A percentile compares a stretch with the other conserved stretches of the same genome.
phyloP scores from a whole-genome alignment of 805 yeast genomes.

The Cyberlindnera saturnus region DNA sequence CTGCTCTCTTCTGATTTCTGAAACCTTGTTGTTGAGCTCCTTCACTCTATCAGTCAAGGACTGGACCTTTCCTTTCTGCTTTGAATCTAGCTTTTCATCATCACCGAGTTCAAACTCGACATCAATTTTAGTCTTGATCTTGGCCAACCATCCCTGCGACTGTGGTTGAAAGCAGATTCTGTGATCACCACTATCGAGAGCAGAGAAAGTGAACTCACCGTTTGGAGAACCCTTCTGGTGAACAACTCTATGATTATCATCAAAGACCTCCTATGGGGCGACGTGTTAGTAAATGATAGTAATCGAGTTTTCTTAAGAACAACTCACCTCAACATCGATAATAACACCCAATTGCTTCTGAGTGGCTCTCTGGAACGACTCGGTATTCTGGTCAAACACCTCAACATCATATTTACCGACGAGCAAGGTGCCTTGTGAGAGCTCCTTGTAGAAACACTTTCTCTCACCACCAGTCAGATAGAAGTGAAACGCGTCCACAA shows the following conservation, averaged over 20 bases:
- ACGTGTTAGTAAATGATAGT: conserved; percentile 3
- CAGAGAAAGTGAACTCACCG: conserved; percentile 70
- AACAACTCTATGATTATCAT: conserved; percentile 70
- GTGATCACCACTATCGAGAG: conserved; percentile 74
- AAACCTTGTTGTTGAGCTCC: conserved; percentile 47
- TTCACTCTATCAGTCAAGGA: conserved; percentile 52
- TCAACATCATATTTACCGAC: conserved; percentile 46
- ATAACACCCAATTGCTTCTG: conserved; percentile 32
- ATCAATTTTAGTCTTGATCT: conserved; percentile 48
- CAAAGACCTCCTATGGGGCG: conserved; percentile 51
- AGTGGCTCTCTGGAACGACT: conserved; percentile 29
- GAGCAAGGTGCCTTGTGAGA: conserved; percentile 42
- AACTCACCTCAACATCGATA: conserved; percentile 36
- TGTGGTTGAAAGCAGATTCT: conserved; percentile 59
- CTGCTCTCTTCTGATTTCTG: conserved; percentile 62
- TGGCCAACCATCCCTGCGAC: conserved; percentile 56
- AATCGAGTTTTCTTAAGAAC: too few relatives aligned
- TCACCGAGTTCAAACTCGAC: conserved; percentile 67
- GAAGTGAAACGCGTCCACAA: conserved; percentile 39
- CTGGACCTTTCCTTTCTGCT: conserved; percentile 52
- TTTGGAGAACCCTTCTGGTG: conserved; percentile 58
- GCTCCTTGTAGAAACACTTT: conserved; percentile 52
- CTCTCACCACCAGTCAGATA: conserved; percentile 46
- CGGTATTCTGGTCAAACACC: conserved; percentile 31
- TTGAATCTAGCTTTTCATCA: conserved; percentile 59